Evolutionary conservation across 2,329 filamentous ascomycete genomes (phyloP).

Genomic region (Colletotrichum tamarilloi): DNA sequence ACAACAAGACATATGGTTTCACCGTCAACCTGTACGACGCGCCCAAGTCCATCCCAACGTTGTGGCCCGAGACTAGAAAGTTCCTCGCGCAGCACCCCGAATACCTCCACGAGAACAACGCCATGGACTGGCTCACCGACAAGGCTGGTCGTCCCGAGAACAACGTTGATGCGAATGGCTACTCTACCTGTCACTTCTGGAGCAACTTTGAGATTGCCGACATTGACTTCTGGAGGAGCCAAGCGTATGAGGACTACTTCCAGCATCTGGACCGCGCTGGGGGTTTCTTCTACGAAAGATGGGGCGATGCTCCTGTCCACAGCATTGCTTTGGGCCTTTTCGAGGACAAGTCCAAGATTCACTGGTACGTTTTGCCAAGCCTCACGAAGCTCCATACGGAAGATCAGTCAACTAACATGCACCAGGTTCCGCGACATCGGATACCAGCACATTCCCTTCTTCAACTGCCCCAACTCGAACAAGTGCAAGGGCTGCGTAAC

Average conservation of each 20-base stretch:
- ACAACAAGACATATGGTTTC: conserved; percentile 99
- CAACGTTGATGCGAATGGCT: conserved; percentile 85
- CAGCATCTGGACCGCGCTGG: conserved; percentile 93
- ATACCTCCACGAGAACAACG: conserved; percentile 85
- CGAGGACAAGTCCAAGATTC: conserved; percentile 89
- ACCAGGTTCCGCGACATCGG: conserved; percentile 97
- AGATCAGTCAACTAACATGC: conserved; percentile 26
- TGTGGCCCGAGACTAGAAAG: conserved; percentile 96
- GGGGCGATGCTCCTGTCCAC: conserved; percentile 98
- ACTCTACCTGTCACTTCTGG: conserved; percentile 99
- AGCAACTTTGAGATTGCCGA: conserved; percentile 98
- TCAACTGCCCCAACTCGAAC: conserved; percentile 97
- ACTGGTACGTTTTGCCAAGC: conserved; percentile 75
- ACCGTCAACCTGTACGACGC: conserved; percentile 97
- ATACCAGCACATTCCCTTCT: conserved; percentile 98
- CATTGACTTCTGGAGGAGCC: conserved; percentile 90
- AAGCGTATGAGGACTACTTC: conserved; percentile 95
- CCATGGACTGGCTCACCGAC: conserved; percentile 89
- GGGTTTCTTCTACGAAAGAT: conserved; percentile 98
- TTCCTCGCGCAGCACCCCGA: conserved; percentile 88
- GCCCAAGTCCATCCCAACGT: conserved; percentile 82
- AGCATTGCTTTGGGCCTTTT: conserved; percentile 93
- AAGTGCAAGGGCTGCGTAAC: conserved; percentile 92
- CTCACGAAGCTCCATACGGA: neutral
- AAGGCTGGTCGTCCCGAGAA: conserved; percentile 80